A percentile compares a stretch with the other conserved stretches of the same genome.
These are phyloP conservation scores for Suhomyces tanzawaensis DNA, from an alignment of 805 yeast genomes.

Conservation along the genomic window DNA sequence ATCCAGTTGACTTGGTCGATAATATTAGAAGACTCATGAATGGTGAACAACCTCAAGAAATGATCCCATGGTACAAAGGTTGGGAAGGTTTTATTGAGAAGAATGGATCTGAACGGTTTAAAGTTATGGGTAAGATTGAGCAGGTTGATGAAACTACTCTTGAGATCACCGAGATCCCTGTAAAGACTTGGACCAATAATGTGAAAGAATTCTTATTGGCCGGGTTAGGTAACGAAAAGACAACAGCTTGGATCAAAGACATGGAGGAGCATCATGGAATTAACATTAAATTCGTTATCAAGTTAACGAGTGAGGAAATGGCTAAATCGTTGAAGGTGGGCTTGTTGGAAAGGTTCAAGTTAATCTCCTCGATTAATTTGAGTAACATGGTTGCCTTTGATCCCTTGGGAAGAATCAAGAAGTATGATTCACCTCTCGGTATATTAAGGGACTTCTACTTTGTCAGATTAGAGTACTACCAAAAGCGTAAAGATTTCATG, in stretches of 20 bases:
- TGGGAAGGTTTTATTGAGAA: conserved; percentile 85
- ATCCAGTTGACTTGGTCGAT: conserved; percentile 77
- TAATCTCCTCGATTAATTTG: conserved; percentile 63
- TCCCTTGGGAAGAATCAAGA: conserved; percentile 80
- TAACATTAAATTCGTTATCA: conserved; percentile 76
- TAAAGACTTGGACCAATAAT: conserved; percentile 87
- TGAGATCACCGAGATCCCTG: conserved; percentile 91
- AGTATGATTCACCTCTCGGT: conserved; percentile 71
- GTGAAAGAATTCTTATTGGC: conserved; percentile 80
- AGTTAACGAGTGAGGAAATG: conserved; percentile 79
- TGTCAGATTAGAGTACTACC: conserved; percentile 86
- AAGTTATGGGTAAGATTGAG: conserved; percentile 76
- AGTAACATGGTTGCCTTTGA: conserved; percentile 96
- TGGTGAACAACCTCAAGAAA: conserved; percentile 64
- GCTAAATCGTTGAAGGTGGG: conserved; percentile 71
- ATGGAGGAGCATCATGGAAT: conserved; percentile 91
- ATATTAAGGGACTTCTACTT: conserved; percentile 82
- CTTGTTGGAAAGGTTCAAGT: conserved; percentile 77
- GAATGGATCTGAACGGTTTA: conserved; percentile 63
- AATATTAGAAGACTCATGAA: conserved; percentile 74
- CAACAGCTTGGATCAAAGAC: conserved; percentile 84
- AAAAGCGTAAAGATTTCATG: conserved; percentile 82
- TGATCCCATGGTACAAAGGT: conserved; percentile 94
- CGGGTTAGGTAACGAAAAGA: conserved; percentile 77
- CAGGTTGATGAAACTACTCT: conserved; percentile 75